Percentiles rank a stretch among this genome's conserved stretches.
phyloP scores from a whole-genome alignment of 2,329 filamentous ascomycete genomes.

The Pochonia chlamydosporia region DNA sequence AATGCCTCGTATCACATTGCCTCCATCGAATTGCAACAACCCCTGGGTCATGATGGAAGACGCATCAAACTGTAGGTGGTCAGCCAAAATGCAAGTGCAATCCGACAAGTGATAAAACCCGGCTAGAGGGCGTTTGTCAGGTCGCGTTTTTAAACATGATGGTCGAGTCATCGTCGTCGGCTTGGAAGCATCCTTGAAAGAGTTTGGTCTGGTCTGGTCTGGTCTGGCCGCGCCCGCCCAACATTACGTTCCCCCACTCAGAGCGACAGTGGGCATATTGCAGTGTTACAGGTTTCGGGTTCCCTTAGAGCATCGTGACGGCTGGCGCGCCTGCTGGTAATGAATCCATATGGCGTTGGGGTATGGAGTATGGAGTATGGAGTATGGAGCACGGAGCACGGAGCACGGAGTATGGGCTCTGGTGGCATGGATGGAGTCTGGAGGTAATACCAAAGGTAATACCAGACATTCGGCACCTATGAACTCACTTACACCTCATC shows the following conservation, averaged over 20 bases:
- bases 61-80: background rate
- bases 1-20: background rate
- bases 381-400: too few relatives aligned
- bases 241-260: background rate
- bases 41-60: background rate
- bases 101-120: background rate
- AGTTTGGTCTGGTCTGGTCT: background rate
- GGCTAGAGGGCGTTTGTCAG: background rate
- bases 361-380: too few relatives aligned
- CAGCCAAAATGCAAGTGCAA: background rate
- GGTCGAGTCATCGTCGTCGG: background rate
- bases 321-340: background rate
- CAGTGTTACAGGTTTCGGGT: background rate
- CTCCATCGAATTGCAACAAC: background rate
- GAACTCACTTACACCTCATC: too few relatives aligned
- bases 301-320: background rate
- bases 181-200: background rate
- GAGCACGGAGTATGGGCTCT: too few relatives aligned
- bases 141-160: background rate
- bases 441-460: too few relatives aligned
- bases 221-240: too few relatives aligned
- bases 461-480: too few relatives aligned
- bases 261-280: background rate
- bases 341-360: background rate
- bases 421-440: too few relatives aligned